Conservation (phyloP, 1,139 yeast species). For the Lodderomyces pseudojiufengensis region DNA sequence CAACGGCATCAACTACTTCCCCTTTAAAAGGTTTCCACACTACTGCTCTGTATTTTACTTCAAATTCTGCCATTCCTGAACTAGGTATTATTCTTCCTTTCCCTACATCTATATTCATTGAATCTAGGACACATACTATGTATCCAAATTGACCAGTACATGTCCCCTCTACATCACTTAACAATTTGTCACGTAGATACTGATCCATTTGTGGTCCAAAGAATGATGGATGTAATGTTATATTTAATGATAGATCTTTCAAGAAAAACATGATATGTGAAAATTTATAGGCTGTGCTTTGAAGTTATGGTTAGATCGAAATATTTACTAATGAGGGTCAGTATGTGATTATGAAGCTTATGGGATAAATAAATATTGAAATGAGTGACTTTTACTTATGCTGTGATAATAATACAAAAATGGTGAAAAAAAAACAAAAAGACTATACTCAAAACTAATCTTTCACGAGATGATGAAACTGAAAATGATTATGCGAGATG, state of each 20-base stretch:
- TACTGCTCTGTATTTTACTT: conserved; percentile 92
- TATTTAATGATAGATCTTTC: conserved; percentile 86
- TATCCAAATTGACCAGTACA: conserved; percentile 99
- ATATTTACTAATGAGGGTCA: too few species aligned
- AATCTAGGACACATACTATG: conserved; percentile 92
- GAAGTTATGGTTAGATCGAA: too few species aligned
- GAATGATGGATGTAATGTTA: conserved; percentile 94
- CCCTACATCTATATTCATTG: conserved; percentile 93
- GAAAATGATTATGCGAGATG: too few species aligned
- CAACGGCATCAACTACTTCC: conserved; percentile 96
- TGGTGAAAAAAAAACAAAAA: too few species aligned
- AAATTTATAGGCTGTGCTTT: too few species aligned
- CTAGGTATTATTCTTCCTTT: conserved; percentile 90
- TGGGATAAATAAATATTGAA: too few species aligned
- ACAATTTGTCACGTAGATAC: conserved; percentile 78
- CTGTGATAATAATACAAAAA: too few species aligned
- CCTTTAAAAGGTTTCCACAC: conserved; percentile 99
- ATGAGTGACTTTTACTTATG: too few species aligned
- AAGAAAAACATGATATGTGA: conserved; percentile 40
- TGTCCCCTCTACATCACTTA: conserved; percentile 97
- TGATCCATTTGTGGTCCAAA: conserved; percentile 98
- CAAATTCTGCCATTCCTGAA: conserved; percentile 91
- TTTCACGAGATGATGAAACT: too few species aligned
- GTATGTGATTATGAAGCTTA: too few species aligned
- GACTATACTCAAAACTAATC: too few species aligned